phyloP scores from a whole-genome alignment of 2,329 filamentous ascomycete species.

The Tolypocladium cylindrosporum region DNA sequence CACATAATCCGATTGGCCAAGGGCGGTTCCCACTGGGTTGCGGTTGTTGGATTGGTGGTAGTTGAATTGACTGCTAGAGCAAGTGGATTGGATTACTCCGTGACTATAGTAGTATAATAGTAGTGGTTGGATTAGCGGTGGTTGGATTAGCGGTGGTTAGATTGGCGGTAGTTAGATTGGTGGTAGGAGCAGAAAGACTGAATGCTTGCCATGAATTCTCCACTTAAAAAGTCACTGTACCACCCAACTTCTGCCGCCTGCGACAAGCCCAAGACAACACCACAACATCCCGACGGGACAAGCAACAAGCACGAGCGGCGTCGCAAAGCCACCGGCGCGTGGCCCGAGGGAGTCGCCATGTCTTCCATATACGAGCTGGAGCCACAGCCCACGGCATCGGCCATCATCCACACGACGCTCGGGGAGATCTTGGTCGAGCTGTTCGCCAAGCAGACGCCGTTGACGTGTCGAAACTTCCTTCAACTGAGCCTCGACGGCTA shows the following conservation, averaged over 20 bases:
- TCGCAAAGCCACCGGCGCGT: not conserved
- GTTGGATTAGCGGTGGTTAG: too few relatives aligned
- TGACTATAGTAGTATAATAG: too few relatives aligned
- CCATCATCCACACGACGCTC: conserved; percentile 78
- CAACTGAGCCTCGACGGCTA: conserved; percentile 93
- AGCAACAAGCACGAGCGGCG: not conserved
- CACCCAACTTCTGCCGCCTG: not conserved
- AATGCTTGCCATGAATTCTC: not conserved
- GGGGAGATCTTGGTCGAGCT: conserved; percentile 88
- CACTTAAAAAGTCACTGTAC: not conserved
- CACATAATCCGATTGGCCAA: too few relatives aligned
- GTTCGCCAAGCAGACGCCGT: conserved; percentile 87
- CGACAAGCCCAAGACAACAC: not conserved
- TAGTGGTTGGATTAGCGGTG: too few relatives aligned
- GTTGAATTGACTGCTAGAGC: too few relatives aligned
- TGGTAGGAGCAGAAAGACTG: too few relatives aligned
- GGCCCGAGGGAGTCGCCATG: conserved; percentile 42
- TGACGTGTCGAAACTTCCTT: conserved; percentile 90
- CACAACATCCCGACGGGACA: not conserved
- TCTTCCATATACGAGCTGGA: conserved; percentile 89
- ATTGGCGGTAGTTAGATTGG: too few relatives aligned
- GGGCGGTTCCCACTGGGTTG: too few relatives aligned
- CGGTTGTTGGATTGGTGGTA: too few relatives aligned
- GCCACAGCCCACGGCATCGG: conserved; percentile 86
- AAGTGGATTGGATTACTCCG: too few relatives aligned